A percentile compares a stretch with the other conserved stretches of the same genome.
phyloP scores from a whole-genome alignment of 1,139 yeast genomes.

The Pichia sp. region DNA sequence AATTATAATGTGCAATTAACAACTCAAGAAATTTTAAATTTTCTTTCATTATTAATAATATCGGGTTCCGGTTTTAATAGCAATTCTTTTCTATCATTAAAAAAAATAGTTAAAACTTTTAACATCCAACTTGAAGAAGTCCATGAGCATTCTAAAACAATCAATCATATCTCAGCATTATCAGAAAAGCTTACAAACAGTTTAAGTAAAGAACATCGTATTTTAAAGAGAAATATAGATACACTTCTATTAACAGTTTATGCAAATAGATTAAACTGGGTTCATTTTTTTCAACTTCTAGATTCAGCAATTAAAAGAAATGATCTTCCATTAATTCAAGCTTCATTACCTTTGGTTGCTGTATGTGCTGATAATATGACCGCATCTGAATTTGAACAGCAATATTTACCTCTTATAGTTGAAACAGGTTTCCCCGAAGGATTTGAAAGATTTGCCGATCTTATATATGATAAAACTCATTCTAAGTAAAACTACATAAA shows the following conservation, averaged over 20 bases:
- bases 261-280: constrained; percentile 36
- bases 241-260: constrained; percentile 33
- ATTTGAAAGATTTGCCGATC: constrained; percentile 9
- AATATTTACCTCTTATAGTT: constrained; percentile 22
- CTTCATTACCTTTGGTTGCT: constrained; percentile 29
- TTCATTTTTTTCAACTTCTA: constrained; percentile 32
- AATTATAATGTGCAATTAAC: constrained; percentile 20
- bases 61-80: constrained; percentile 25
- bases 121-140: constrained; percentile 15
- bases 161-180: constrained; percentile 22
- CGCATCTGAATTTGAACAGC: constrained; percentile 18
- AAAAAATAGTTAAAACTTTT: constrained; percentile 4
- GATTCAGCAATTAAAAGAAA: constrained; percentile 24
- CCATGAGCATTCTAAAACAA: constrained; percentile 14
- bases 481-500: background rate
- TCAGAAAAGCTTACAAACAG: constrained; percentile 18
- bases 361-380: constrained; percentile 15
- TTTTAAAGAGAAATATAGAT: constrained; percentile 22
- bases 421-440: constrained; percentile 14
- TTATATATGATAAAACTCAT: constrained; percentile 12
- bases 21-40: constrained; percentile 15
- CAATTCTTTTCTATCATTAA: constrained; percentile 19
- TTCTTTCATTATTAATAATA: constrained; percentile 23
- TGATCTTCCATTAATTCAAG: constrained; percentile 22
- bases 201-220: constrained; percentile 19